Percentiles rank a stretch among this genome's conserved stretches.
phyloP scores from a whole-genome alignment of 352 stramenopile genomes.

The Phytophthora fragariae region DNA sequence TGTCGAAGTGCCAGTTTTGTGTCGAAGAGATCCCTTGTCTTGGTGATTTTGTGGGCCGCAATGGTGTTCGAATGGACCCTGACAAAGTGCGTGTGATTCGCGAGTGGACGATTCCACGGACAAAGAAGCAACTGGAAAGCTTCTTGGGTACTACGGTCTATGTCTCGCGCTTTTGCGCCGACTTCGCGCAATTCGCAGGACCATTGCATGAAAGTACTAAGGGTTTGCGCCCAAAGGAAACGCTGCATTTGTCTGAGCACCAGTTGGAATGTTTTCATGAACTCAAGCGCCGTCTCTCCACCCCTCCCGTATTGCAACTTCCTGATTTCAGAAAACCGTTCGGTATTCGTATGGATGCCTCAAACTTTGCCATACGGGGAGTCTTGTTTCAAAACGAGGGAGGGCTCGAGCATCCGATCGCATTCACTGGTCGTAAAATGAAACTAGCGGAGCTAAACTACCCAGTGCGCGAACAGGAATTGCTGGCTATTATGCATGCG shows the following conservation, averaged over 20 bases:
- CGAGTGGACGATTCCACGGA: too few relatives aligned
- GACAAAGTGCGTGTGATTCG: too few relatives aligned
- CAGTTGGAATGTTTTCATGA: not conserved
- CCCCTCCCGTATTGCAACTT: slow-evolving; percentile 2
- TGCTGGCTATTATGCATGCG: slow-evolving; percentile 6
- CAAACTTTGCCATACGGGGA: not conserved
- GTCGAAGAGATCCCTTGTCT: too few relatives aligned
- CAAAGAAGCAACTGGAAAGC: too few relatives aligned
- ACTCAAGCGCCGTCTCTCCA: not conserved
- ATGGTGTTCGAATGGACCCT: too few relatives aligned
- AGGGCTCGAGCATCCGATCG: slow-evolving; percentile 14
- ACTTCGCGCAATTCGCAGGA: too few relatives aligned
- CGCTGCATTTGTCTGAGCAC: too few relatives aligned
- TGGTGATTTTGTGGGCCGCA: too few relatives aligned
- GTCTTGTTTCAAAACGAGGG: slow-evolving; percentile 18
- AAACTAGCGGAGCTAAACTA: slow-evolving; percentile 19
- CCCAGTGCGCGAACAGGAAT: slow-evolving; percentile 11
- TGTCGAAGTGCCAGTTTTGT: not conserved
- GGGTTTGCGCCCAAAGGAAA: too few relatives aligned
- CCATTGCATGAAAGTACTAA: too few relatives aligned
- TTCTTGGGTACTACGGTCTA: too few relatives aligned
- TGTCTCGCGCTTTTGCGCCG: too few relatives aligned
- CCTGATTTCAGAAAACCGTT: slow-evolving; percentile 9
- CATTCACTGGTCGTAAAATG: slow-evolving; percentile 15
- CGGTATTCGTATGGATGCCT: slow-evolving; percentile 13